Percentiles rank a stretch among this genome's conserved stretches.
phyloP scores from a whole-genome alignment of 2,329 filamentous ascomycete species.

The Xylariaceae sp. region DNA sequence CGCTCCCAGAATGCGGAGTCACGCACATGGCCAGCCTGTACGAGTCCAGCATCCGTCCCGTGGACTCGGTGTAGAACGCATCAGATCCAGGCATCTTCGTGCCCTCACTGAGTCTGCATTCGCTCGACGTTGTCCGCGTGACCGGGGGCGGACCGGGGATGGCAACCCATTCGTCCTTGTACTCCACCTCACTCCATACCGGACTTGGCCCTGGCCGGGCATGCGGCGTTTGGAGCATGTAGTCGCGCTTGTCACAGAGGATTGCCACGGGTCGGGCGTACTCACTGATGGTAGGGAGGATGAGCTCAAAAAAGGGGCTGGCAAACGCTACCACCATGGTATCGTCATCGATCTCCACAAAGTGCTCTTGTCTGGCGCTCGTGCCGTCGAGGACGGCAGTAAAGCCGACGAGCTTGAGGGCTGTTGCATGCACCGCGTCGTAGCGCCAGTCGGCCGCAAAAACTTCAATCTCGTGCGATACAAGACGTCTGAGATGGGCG shows the following conservation, averaged over 20 bases:
- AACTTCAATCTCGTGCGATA: slow-evolving; percentile 7
- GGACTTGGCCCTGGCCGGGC: not conserved
- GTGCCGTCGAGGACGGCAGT: slow-evolving; percentile 1
- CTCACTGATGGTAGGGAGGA: slow-evolving; percentile 12
- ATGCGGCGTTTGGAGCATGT: not conserved
- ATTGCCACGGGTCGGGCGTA: slow-evolving; percentile 14
- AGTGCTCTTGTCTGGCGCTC: slow-evolving; percentile 9
- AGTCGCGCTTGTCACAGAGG: slow-evolving; percentile 12
- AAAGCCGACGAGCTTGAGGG: slow-evolving; percentile 4
- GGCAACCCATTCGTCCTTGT: slow-evolving; percentile 4
- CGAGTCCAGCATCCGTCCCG: slow-evolving; percentile 5
- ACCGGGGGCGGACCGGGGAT: slow-evolving; percentile 10
- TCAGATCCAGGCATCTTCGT: not conserved
- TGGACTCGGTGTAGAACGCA: slow-evolving; percentile 12
- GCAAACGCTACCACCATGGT: slow-evolving; percentile 13
- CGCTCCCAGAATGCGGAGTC: slow-evolving; percentile 3
- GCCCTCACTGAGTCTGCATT: not conserved
- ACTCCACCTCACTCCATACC: slow-evolving; percentile 10
- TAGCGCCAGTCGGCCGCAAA: slow-evolving; percentile 14
- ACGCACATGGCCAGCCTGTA: slow-evolving; percentile 10
- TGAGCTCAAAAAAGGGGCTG: slow-evolving; percentile 5
- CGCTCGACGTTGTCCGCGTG: too few species aligned
- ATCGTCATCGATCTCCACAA: slow-evolving; percentile 10
- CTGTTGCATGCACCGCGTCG: slow-evolving; percentile 1
- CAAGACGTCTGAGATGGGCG: slow-evolving; percentile 1